Evolutionary conservation across 768 basidiomycete genomes (phyloP).

Genomic region (Panellus pusillus): DNA sequence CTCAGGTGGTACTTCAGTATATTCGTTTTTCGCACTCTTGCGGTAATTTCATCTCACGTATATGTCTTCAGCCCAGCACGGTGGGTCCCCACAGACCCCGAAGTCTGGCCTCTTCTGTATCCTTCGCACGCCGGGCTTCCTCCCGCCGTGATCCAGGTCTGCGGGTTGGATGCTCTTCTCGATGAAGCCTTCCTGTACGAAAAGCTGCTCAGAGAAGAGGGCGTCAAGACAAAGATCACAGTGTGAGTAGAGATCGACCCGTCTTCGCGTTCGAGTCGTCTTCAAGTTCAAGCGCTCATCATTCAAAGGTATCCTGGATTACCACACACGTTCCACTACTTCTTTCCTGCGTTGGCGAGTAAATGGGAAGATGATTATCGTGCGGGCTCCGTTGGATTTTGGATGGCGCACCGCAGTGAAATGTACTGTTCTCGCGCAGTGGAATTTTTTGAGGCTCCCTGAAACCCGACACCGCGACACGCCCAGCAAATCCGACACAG

Average conservation of each 20-base stretch:
- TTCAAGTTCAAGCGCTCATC: not conserved
- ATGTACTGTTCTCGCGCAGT: too few relatives aligned
- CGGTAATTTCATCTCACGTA: too few relatives aligned
- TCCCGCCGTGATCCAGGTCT: conserved; percentile 11
- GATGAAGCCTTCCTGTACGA: conserved; percentile 15
- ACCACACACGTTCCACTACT: conserved; percentile 13
- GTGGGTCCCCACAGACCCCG: conserved; percentile 4
- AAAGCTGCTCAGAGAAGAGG: not conserved
- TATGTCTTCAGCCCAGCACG: not conserved
- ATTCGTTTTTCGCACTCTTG: too few relatives aligned
- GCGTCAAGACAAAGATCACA: conserved; percentile 8
- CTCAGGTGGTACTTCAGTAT: not conserved
- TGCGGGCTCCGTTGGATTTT: conserved; percentile 13
- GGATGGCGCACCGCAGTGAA: conserved; percentile 4
- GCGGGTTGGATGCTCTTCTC: conserved; percentile 13
- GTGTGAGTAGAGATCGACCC: not conserved
- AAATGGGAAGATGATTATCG: conserved; percentile 15
- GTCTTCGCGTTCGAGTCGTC: too few relatives aligned
- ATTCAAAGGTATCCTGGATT: conserved; percentile 14
- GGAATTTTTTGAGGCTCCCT: too few relatives aligned
- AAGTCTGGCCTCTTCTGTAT: conserved; percentile 17
- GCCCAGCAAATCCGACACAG: too few relatives aligned
- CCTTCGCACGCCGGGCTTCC: conserved; percentile 12
- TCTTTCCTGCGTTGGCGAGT: not conserved
- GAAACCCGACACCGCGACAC: too few relatives aligned